Evolutionary conservation across 2,329 filamentous ascomycete species (phyloP), one percentile per base, ranked within the genome.

Genomic region (Arachnomyces sp.): DNA sequence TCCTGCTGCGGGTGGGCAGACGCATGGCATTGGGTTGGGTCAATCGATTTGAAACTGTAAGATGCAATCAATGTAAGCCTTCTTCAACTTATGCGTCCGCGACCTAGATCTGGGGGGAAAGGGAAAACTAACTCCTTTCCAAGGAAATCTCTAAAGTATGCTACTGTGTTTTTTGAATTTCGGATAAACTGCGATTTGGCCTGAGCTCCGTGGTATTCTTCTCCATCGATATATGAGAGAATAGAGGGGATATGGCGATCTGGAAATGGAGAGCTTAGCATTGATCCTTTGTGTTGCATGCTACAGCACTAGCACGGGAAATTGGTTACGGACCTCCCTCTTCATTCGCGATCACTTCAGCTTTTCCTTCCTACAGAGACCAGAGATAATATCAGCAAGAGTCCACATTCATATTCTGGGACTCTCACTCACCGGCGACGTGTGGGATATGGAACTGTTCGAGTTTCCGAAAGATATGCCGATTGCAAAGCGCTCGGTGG

Each of bases 401-500:
- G 41, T 38, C n/a, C 30, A 34, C 33, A 15, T 38, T 30, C 25
- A 44, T 43, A 31, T 46, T 36, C 29, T 36, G 31, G 25, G 7
- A 34, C 30, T 38, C 28, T 18, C 35, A 56, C 72, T 49, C 65
- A 78, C 75, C 47, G 67, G 66, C 47, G 82, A 78, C 34, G 89
- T 94, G 63, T 82, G 88, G 55, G 90, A 90, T 69, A 98, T 95
- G 45, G 88, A 95, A 72, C 87, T 93, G 80, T 95, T 94, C 47
- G 88, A 89, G 74, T 96, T 98, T 69, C 92, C 92, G 74, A 96
- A 95, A 52, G 89, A 85, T 62, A 98, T 88, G 64, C 92, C 92
- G 68, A 98, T 96, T 62, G 84, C 86, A 57, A 74, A 73, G 56
- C 75, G 68, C 64, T 76, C 71, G 28, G 59, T 49, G 21, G 53